Conservation (phyloP, 225 moss, liverwort and hornwort genomes). For the Asterella californica region DNA sequence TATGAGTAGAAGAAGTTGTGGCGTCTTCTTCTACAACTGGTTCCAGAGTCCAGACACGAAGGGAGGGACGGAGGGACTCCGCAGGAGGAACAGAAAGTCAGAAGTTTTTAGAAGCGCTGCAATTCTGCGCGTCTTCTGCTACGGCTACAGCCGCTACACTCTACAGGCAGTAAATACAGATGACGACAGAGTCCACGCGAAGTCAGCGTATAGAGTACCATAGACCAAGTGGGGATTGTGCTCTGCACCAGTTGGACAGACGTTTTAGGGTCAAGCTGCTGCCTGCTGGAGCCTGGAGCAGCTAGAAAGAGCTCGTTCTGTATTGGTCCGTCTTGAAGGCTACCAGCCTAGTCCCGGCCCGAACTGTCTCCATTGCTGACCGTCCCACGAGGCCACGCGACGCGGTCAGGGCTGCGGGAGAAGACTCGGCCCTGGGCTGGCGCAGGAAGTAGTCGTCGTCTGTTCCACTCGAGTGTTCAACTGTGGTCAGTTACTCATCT, state of each 20-base stretch:
- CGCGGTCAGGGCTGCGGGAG: neutral
- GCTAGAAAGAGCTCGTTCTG: neutral
- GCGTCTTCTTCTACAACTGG: neutral
- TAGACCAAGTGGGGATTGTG: neutral
- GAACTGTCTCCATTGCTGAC: neutral
- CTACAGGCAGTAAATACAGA: neutral
- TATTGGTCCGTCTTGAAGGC: constrained; percentile 5
- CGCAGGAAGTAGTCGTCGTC: neutral
- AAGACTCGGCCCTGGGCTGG: too few species aligned
- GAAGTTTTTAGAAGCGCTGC: neutral
- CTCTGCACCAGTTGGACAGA: neutral
- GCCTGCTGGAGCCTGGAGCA: too few species aligned
- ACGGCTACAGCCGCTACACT: neutral
- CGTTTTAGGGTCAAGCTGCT: neutral
- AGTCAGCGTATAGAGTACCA: neutral
- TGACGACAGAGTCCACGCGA: constrained; percentile 15
- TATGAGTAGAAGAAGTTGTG: neutral
- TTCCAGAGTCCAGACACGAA: neutral
- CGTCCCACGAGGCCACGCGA: neutral
- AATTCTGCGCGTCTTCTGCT: neutral
- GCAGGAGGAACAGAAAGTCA: neutral
- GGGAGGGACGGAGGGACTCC: neutral
- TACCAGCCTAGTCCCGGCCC: neutral
- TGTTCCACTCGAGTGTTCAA: neutral
- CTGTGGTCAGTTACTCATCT: neutral